Conservation (phyloP, 2,329 filamentous ascomycete species). For the Amauroascus niger region DNA sequence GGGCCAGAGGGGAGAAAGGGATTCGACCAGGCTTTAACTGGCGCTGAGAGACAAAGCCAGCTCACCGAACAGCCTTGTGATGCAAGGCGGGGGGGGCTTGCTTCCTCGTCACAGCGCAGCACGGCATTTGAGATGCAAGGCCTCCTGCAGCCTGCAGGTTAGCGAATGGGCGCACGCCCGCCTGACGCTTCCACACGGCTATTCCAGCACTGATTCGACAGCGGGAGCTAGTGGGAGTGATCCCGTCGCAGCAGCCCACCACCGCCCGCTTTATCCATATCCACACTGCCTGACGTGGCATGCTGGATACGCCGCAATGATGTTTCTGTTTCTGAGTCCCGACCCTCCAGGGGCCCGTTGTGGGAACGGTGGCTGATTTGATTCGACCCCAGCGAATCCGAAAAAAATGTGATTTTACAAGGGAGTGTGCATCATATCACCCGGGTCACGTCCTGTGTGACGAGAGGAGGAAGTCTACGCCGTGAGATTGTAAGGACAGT, state of each 20-base stretch:
- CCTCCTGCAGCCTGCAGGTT: neutral
- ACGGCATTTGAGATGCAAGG: no score
- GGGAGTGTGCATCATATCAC: constrained; percentile 2
- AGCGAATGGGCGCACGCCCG: constrained; percentile 1
- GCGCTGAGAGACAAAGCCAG: neutral
- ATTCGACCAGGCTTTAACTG: constrained; percentile 16
- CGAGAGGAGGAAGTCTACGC: no score
- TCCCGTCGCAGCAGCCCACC: neutral
- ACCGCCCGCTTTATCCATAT: neutral
- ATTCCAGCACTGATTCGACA: neutral
- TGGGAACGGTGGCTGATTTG: constrained; percentile 6
- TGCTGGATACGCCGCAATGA: neutral
- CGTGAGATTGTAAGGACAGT: no score
- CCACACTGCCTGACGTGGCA: constrained; percentile 10
- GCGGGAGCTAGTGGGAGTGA: constrained; percentile 6
- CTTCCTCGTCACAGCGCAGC: neutral
- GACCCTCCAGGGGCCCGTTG: neutral
- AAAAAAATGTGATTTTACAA: constrained; percentile 2
- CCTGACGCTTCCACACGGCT: neutral
- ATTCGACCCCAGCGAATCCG: constrained; percentile 8
- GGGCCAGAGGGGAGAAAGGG: constrained; percentile 10
- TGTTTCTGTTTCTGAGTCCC: neutral
- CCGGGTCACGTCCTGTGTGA: no score
- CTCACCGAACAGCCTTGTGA: constrained; percentile 9
- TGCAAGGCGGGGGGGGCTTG: constrained; percentile 11